Conservation (phyloP, 495 filamentous ascomycete species). For the Tuber indicum region DNA sequence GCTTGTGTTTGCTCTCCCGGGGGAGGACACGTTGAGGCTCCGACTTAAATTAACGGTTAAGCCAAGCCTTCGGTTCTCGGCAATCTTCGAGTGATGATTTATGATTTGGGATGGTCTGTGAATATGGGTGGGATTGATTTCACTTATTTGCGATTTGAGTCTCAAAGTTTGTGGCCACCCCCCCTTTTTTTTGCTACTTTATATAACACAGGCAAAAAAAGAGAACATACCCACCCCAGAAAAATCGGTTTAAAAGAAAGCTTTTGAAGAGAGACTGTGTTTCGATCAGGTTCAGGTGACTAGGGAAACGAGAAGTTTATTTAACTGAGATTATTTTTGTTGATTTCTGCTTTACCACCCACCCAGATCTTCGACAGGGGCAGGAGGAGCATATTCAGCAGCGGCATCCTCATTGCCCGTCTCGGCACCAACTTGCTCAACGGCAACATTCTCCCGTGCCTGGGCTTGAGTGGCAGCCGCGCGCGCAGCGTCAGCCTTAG, state of each 20-base stretch:
- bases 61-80: conserved; percentile 1
- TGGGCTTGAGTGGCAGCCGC: conserved; percentile 71
- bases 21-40: conserved; percentile 38
- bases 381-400: conserved; percentile 8
- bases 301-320: conserved; percentile 9
- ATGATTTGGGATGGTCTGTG: background rate
- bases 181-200: background rate
- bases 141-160: background rate
- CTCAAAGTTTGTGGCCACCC: background rate
- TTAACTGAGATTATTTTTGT: conserved; percentile 26
- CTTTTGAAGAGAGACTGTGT: background rate
- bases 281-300: background rate
- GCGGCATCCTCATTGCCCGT: conserved; percentile 24
- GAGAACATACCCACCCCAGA: background rate
- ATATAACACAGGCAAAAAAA: background rate
- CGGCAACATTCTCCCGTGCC: conserved; percentile 52
- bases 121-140: background rate
- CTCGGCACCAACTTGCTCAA: conserved; percentile 48
- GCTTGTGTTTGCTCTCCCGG: conserved; percentile 10
- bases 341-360: conserved; percentile 24
- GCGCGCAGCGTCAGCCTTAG: conserved; percentile 57
- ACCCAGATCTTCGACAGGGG: conserved; percentile 1
- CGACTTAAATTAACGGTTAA: background rate
- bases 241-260: background rate
- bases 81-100: background rate